phyloP scores from a whole-genome alignment of 2,329 filamentous ascomycete species.

The Hirsutella minnesotensis region DNA sequence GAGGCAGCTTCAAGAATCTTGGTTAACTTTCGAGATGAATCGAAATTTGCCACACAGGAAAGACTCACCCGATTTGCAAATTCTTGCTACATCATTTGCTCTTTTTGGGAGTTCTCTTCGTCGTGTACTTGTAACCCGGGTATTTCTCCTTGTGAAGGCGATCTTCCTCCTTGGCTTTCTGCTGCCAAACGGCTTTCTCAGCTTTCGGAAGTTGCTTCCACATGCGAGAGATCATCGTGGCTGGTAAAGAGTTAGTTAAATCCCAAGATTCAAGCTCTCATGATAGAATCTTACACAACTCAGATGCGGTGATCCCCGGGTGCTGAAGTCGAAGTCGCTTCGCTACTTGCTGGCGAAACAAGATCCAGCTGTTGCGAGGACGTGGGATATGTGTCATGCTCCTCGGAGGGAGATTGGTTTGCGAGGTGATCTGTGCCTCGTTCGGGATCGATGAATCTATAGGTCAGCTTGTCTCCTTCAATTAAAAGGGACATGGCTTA shows the following conservation, averaged over 20 bases:
- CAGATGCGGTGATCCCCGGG: constrained; percentile 13
- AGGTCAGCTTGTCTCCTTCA: background rate
- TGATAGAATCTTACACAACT: constrained; percentile 21
- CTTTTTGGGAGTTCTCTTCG: too few species aligned
- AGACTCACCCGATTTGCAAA: too few species aligned
- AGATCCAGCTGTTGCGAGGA: constrained; percentile 20
- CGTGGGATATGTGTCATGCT: constrained; percentile 12
- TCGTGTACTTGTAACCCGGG: constrained; percentile 17
- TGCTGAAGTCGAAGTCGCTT: constrained; percentile 11
- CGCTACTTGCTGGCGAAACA: constrained; percentile 18
- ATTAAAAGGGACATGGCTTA: constrained; percentile 3
- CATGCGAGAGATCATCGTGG: constrained; percentile 12
- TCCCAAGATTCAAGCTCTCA: background rate
- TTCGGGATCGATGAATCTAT: constrained; percentile 5
- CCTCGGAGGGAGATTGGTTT: background rate
- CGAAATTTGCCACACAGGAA: too few species aligned
- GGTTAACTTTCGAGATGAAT: too few species aligned
- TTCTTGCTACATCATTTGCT: too few species aligned
- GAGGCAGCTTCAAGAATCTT: too few species aligned
- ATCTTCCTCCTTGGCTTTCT: constrained; percentile 12
- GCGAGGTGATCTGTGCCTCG: background rate
- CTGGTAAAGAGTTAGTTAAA: constrained; percentile 8
- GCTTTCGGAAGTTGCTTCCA: constrained; percentile 16
- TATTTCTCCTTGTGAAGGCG: constrained; percentile 15
- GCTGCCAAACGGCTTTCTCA: constrained; percentile 11